Percentiles rank a stretch among this genome's conserved stretches.
Conservation (phyloP, 2,329 filamentous ascomycete species). For the Penicillium sp. region DNA sequence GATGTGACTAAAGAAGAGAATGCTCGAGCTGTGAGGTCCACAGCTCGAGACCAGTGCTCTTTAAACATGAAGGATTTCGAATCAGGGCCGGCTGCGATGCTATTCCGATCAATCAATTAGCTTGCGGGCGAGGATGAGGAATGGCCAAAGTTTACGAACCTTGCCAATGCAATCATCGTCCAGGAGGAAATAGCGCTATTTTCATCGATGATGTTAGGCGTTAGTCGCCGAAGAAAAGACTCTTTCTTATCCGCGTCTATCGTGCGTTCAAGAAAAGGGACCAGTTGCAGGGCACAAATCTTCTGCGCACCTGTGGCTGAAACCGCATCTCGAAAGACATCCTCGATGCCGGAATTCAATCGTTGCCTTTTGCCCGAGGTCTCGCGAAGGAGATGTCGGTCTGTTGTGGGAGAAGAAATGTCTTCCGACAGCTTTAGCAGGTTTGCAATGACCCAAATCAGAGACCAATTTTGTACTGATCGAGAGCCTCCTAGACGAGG, state of each 20-base stretch:
- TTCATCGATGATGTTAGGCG: constrained; percentile 63
- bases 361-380: constrained; percentile 35
- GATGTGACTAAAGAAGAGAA: constrained; percentile 67
- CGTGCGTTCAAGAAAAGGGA: constrained; percentile 49
- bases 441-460: constrained; percentile 38
- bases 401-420: constrained; percentile 11
- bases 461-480: constrained; percentile 41
- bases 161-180: constrained; percentile 77
- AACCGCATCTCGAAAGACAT: constrained; percentile 35
- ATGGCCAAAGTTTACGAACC: constrained; percentile 51
- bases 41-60: constrained; percentile 64
- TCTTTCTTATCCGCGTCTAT: constrained; percentile 51
- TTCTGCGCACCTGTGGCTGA: constrained; percentile 38
- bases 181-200: constrained; percentile 64
- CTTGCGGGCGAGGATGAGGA: background rate
- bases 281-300: constrained; percentile 51
- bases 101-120: constrained; percentile 19
- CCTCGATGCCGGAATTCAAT: constrained; percentile 34
- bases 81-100: constrained; percentile 30
- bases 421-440: constrained; percentile 39
- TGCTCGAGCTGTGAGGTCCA: constrained; percentile 68
- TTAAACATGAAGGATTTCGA: constrained; percentile 43
- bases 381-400: constrained; percentile 12
- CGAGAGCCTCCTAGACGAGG: constrained; percentile 34
- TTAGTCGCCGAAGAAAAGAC: constrained; percentile 56